Evolutionary conservation across 805 yeast genomes (phyloP), one percentile per base, ranked within the genome.

Genomic region (Saccharomycopsis selenospora): DNA sequence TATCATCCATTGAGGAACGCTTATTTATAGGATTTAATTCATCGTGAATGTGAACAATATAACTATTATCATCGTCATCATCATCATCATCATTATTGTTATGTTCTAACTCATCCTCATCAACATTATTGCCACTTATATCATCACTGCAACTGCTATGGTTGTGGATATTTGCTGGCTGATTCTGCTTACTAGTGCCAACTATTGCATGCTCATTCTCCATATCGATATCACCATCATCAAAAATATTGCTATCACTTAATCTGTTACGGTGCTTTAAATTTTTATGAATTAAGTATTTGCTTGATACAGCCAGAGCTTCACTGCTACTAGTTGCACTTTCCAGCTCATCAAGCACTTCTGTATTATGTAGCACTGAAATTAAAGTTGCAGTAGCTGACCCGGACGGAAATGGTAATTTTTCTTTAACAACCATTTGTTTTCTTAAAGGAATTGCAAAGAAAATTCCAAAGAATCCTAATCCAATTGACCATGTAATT

Each of bases 361-460:
- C 77, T 0, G 87, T 78, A 25, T 85, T 82, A 64, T 86, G 96
- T 28, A 91, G 70, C 1, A 93, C 96, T 1, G 90, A 78, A 18
- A 91, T 91, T 56, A 91, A 70, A 2, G 95, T 88, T 0, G 96
- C 98, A 0, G 98, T 93, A 2, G 99, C 98, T 54, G 86, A 79
- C 0, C 99, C 99, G 36, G 95, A 85, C 0, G 99, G 99, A 60
- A 91, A 91, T 1, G 90, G 86, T 30, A 93, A 72, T 59, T 86
- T 86, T 58, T 89, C 96, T 57, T 77, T 79, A n/a, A 89, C 77
- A 29, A 91, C 82, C 17, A 90, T 95, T 61, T 89, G 95, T 53
- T 76, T 77, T 54, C 98, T 72, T 45, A 91, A 68, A 1, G 96
- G 91, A 24, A 91, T 79, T 2, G 98, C 97, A 65, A 91, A 89